Base-by-base conservation (phyloP, 306 rosid genomes). In the Dalbergia oliveri region DNA sequence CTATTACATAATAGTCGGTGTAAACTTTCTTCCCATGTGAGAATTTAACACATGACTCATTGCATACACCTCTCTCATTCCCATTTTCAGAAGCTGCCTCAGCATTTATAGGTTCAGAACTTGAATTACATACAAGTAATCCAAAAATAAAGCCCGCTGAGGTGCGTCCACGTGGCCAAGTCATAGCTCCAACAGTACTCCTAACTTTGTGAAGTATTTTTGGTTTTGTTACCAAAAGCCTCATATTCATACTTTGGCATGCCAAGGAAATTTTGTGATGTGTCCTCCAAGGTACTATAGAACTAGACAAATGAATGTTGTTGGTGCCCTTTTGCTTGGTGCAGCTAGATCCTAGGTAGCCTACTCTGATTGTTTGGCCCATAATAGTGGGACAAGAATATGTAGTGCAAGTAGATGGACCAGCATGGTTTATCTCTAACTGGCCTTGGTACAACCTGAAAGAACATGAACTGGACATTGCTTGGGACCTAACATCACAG, bases 1-100 rank as follows among this genome's bases (percentile, higher is more conserved):
- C 97, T 33, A 86, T 93, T 56, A 95, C 89, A 19, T 96, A 91
- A 85, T 91, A 95, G 84, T 95, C 89, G 8, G 91, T 91, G 81
- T 84, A 89, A 56, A 95, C 94, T 87, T 84, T 80, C 90, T 90
- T 93, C 57, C 96, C 98, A 60, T 86, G 97, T 33, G 93, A 82
- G 45, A 87, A 37, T 72, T 87, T 89, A 61, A 49, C 85, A 77
- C 75, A 69, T 19, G 90, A 79, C 61, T 70, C 81, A 64, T 77
- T 80, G 56, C 60, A 31, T 35, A 80, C 85, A 77, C 73, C 88
- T 58, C 85, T 82, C 75, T 78, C 77, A 45, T 85, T 69, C 37
- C 77, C 86, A 75, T 76, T 81, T 33, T 78, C 78, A 61, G 49
- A 59, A 81, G 87, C 59, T 72, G 88, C 68, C 79, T 89, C 94